Base-by-base conservation (phyloP, 768 basidiomycete genomes). In the Pleurotus salmoneostramineus region DNA sequence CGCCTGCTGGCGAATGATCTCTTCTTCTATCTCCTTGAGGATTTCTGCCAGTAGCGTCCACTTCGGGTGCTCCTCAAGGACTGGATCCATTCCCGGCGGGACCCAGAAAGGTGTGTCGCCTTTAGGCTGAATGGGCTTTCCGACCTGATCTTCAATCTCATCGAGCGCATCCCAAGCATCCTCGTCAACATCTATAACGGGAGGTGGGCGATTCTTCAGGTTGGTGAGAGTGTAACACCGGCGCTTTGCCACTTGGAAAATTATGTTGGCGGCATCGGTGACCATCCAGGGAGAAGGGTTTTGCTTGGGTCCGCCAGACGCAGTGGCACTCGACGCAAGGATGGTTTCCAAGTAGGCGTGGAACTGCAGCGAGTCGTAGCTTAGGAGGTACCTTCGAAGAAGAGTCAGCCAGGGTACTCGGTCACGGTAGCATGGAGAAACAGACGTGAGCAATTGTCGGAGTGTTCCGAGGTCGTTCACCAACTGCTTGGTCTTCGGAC, bases 1-100 rank as follows among this genome's bases (percentile, higher is more conserved):
- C 6, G 77, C 75, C 61, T 87, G 83, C 60, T 83, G 80, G 44
- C 84, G 76, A 58, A 90, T 75, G 33, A 91, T 87, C 62, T 95
- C 92, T 59, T 85, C 85, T 69, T 98, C 97, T 2, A 94, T 88
- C 72, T 99, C 97, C 51, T 92, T 79, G 45, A 99, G 69, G 0
- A 95, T 81, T n/a, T 93, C 90, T 0, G 87, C 81, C 10, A 99
- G 73, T 6, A 95, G 68, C 57, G 81, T 81, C 96, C 97, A 98
- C 69, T 99, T 99, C 0, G 95, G 95, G 45, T 91, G 80, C 66
- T 98, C 97, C 71, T 98, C 97, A 21, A 98, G 76, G 0, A 95
- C 83, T 0, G 93, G 91, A 46, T 93, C 85, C 69, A 95, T 85
- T 1, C 85, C 87, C 7, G 82, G 77, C 0, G 94, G 91, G 17